These are phyloP conservation scores for Termitomyces sp. DNA, from an alignment of 768 basidiomycete genomes.

Conservation along the genomic window DNA sequence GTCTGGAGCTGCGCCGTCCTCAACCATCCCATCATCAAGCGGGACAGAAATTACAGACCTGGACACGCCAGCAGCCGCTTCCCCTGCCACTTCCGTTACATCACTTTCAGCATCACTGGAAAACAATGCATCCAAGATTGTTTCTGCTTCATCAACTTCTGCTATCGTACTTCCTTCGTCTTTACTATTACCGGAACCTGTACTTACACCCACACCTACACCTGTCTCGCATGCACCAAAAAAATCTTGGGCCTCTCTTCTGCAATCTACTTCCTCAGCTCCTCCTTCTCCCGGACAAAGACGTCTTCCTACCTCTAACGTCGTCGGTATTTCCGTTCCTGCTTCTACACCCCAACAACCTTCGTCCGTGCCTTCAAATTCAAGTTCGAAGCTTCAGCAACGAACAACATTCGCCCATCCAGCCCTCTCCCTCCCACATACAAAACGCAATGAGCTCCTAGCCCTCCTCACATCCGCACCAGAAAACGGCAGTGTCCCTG, in stretches of 20 bases:
- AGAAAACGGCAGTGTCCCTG: constrained; percentile 1
- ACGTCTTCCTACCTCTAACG: constrained; percentile 62
- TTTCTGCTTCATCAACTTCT: constrained; percentile 1
- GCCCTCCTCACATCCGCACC: constrained; percentile 45
- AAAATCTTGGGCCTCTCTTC: constrained; percentile 77
- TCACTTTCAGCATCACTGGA: constrained; percentile 35
- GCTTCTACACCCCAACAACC: constrained; percentile 33
- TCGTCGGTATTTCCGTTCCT: constrained; percentile 74
- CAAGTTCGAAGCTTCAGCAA: constrained; percentile 15
- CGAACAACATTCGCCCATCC: constrained; percentile 23
- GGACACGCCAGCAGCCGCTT: constrained; percentile 49
- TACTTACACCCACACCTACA: constrained; percentile 10
- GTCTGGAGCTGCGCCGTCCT: constrained; percentile 19
- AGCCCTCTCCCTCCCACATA: constrained; percentile 15
- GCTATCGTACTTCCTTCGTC: constrained; percentile 2
- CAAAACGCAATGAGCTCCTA: constrained; percentile 45
- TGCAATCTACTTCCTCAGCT: constrained; percentile 41
- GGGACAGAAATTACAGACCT: constrained; percentile 50
- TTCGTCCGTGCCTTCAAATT: constrained; percentile 19
- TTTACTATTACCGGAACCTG: constrained; percentile 4
- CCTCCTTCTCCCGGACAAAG: constrained; percentile 36
- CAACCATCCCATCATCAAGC: constrained; percentile 42
- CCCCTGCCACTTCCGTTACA: constrained; percentile 59
- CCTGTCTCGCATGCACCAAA: constrained; percentile 37
- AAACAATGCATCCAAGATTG: constrained; percentile 16